Conservation (phyloP, 2,329 filamentous ascomycete species). For the Magnaporthales sp. region DNA sequence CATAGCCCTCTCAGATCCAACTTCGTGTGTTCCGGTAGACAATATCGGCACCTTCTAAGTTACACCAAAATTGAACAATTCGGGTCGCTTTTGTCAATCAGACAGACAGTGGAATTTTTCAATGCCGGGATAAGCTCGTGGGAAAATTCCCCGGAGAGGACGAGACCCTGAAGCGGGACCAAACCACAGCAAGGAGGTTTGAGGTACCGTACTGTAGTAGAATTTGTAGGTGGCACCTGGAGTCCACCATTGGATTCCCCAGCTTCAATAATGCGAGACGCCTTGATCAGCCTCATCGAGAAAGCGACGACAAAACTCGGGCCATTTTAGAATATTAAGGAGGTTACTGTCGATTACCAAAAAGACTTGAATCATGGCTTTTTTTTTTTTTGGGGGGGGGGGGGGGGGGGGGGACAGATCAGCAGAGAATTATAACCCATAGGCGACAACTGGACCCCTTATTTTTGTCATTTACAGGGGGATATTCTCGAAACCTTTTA, state of each 20-base stretch:
- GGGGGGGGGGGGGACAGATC: too few species aligned
- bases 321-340: neutral
- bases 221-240: neutral
- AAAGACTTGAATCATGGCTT: neutral
- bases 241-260: neutral
- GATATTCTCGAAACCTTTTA: neutral
- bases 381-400: too few species aligned
- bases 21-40: neutral
- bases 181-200: neutral
- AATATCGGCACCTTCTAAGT: neutral
- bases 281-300: too few species aligned
- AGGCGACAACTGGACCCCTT: neutral
- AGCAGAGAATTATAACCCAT: too few species aligned
- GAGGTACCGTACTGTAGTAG: neutral
- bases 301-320: neutral
- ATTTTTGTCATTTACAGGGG: neutral
- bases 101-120: neutral
- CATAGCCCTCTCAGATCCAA: too few species aligned
- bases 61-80: neutral
- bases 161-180: neutral
- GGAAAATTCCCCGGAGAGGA: neutral
- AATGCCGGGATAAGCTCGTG: neutral
- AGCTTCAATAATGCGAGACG: neutral
- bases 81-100: neutral
- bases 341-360: neutral